Conservation (phyloP, 1,139 yeast genomes). For the Yamadazyma spencermartinsiae region DNA sequence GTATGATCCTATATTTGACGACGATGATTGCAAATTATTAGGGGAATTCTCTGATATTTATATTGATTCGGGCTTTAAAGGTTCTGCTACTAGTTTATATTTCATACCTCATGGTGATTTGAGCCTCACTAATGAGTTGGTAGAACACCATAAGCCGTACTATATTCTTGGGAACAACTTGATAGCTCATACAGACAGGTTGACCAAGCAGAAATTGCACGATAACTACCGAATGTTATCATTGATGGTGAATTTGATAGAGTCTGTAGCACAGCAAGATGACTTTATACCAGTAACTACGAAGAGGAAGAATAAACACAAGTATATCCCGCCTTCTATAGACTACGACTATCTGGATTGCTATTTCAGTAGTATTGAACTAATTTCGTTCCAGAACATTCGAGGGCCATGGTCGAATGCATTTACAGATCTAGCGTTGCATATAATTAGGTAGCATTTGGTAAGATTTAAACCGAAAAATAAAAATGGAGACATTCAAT, state of each 20-base stretch:
- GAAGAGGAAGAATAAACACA: slow-evolving; percentile 28
- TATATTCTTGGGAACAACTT: slow-evolving; percentile 51
- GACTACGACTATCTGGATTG: slow-evolving; percentile 34
- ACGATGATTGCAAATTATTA: slow-evolving; percentile 41
- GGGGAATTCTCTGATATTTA: slow-evolving; percentile 20
- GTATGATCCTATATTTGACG: slow-evolving; percentile 65
- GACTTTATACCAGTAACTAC: slow-evolving; percentile 34
- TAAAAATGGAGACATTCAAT: no score
- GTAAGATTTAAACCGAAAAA: neutral
- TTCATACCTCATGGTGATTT: slow-evolving; percentile 80
- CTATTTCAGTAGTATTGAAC: slow-evolving; percentile 29
- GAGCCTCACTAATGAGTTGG: slow-evolving; percentile 48
- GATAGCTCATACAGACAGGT: slow-evolving; percentile 52
- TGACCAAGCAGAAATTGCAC: slow-evolving; percentile 40
- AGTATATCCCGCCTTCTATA: slow-evolving; percentile 31
- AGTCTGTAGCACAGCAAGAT: slow-evolving; percentile 12
- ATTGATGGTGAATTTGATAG: slow-evolving; percentile 32
- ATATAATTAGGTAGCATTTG: slow-evolving; percentile 16
- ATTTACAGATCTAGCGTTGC: slow-evolving; percentile 54
- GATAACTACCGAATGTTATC: slow-evolving; percentile 44
- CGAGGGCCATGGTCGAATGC: slow-evolving; percentile 52
- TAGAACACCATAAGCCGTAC: slow-evolving; percentile 32
- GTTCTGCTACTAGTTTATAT: slow-evolving; percentile 35
- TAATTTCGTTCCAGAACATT: slow-evolving; percentile 18
- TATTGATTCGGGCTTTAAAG: slow-evolving; percentile 7